Evolutionary conservation across 352 stramenopile species (phyloP).

Genomic region (Globisporangium takayamanum): DNA sequence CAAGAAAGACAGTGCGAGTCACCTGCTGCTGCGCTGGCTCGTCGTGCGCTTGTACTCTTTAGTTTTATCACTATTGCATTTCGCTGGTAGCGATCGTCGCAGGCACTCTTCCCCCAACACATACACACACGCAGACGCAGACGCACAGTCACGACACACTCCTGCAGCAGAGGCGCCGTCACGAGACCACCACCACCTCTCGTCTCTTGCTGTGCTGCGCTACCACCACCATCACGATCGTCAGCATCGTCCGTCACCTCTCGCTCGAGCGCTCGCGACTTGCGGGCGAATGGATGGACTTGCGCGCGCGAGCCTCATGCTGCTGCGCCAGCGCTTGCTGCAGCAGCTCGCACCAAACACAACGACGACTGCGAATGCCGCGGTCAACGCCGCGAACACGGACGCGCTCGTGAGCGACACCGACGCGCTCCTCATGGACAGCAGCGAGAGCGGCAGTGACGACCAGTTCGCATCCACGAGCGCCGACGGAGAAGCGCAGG

Average conservation of each 20-base stretch:
- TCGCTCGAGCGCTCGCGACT: neutral
- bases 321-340: conserved; percentile 10
- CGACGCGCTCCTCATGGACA: neutral
- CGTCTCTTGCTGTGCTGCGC: too few species aligned
- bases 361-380: neutral
- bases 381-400: neutral
- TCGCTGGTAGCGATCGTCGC: too few species aligned
- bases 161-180: neutral
- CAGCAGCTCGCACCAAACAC: conserved; percentile 9
- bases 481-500: conserved; percentile 1
- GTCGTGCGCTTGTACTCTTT: too few species aligned
- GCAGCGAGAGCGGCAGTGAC: neutral
- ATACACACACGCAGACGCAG: neutral
- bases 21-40: too few species aligned
- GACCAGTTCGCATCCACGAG: neutral
- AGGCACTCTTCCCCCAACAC: neutral
- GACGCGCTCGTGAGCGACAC: conserved; percentile 5
- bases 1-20: too few species aligned
- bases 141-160: neutral
- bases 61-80: neutral
- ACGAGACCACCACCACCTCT: neutral
- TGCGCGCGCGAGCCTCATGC: conserved; percentile 11
- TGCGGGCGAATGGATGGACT: conserved; percentile 14
- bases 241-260: neutral
- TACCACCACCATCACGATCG: too few species aligned